phyloP scores from a whole-genome alignment of 1,284 basidiomycete species.

The Mycosarcoma mackinlayi region DNA sequence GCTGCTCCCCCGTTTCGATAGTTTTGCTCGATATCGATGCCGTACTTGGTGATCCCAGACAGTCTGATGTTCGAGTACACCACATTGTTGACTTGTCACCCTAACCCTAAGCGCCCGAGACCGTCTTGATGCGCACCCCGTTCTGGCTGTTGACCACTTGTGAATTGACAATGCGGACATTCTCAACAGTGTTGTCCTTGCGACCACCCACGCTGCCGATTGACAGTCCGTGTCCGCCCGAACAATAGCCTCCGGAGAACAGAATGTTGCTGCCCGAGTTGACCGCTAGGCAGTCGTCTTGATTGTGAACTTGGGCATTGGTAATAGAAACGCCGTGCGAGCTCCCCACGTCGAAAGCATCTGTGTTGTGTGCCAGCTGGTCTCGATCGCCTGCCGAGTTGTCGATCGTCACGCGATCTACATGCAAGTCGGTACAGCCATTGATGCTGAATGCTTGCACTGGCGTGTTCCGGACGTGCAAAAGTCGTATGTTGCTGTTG shows the following conservation, averaged over 20 bases:
- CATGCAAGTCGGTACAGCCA: constrained; percentile 7
- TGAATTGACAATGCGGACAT: constrained; percentile 22
- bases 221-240: constrained; percentile 40
- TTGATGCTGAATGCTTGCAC: constrained; percentile 44
- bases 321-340: constrained; percentile 27
- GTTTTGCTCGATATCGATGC: constrained; percentile 40
- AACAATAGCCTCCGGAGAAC: constrained; percentile 24
- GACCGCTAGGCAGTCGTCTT: constrained; percentile 45
- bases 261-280: constrained; percentile 37
- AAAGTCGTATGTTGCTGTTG: constrained; percentile 17
- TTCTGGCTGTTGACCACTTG: constrained; percentile 26
- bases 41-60: constrained; percentile 24
- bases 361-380: constrained; percentile 37
- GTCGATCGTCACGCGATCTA: constrained; percentile 31
- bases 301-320: constrained; percentile 24
- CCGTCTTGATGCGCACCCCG: constrained; percentile 44
- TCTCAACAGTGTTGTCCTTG: constrained; percentile 31
- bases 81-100: constrained; percentile 44
- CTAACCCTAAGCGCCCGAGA: constrained; percentile 22
- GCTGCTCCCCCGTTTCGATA: constrained; percentile 33
- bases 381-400: constrained; percentile 16
- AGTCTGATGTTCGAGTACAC: constrained; percentile 27
- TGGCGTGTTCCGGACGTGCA: constrained; percentile 42
- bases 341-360: constrained; percentile 39
- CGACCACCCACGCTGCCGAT: constrained; percentile 43